These are phyloP conservation scores for Neonectria hederae DNA, from an alignment of 2,329 filamentous ascomycete genomes.

Conservation along the genomic window DNA sequence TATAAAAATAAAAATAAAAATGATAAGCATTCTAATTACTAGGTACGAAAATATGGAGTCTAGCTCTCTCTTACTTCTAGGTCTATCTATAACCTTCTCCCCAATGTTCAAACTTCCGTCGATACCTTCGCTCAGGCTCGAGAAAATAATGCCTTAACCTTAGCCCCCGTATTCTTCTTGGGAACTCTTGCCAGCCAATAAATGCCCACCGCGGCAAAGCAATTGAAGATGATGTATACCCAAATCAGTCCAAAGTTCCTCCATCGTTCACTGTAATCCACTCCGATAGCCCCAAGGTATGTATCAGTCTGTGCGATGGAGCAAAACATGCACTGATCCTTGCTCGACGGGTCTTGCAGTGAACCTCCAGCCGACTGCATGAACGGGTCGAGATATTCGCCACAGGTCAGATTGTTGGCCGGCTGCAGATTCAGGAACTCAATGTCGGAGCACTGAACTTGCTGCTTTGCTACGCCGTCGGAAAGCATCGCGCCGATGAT, in stretches of 20 bases:
- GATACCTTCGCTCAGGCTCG: not conserved
- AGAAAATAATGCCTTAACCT: slow-evolving; percentile 2
- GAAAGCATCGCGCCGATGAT: slow-evolving; percentile 67
- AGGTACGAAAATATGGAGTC: not conserved
- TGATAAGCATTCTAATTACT: not conserved
- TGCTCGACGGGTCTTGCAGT: slow-evolving; percentile 54
- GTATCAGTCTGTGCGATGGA: slow-evolving; percentile 46
- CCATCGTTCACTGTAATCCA: slow-evolving; percentile 59
- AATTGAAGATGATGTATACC: slow-evolving; percentile 60
- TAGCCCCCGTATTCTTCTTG: slow-evolving; percentile 24
- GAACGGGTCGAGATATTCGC: slow-evolving; percentile 57
- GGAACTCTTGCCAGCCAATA: slow-evolving; percentile 54
- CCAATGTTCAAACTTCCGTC: not conserved
- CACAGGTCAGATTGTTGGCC: slow-evolving; percentile 59
- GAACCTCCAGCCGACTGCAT: slow-evolving; percentile 56
- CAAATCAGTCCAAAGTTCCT: slow-evolving; percentile 64
- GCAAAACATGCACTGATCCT: slow-evolving; percentile 55
- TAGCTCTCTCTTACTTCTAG: not conserved
- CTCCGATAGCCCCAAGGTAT: slow-evolving; percentile 49
- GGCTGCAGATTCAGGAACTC: slow-evolving; percentile 67
- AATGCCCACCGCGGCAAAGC: slow-evolving; percentile 53
- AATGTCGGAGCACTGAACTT: slow-evolving; percentile 29
- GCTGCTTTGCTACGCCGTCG: slow-evolving; percentile 29
- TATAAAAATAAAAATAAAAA: no score
- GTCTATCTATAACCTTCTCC: not conserved